A percentile compares a stretch with the other conserved stretches of the same genome.
These are phyloP conservation scores for Malassezia slooffiae DNA, from an alignment of 1,284 basidiomycete species.

Conservation along the genomic window DNA sequence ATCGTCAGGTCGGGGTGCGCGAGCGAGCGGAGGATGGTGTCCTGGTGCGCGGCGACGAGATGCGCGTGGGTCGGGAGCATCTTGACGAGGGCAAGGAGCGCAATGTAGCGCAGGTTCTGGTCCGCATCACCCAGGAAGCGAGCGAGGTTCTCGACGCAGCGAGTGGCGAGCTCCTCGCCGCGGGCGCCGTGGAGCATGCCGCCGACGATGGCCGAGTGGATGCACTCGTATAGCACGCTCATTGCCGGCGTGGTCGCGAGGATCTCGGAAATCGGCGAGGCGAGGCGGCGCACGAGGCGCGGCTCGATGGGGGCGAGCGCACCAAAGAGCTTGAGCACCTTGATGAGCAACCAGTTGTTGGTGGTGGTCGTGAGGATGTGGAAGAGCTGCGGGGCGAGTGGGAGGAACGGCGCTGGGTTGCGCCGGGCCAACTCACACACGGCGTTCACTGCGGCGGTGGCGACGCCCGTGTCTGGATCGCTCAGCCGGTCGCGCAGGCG, in stretches of 20 bases:
- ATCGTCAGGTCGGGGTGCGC: conserved; percentile 92
- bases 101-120: conserved; percentile 91
- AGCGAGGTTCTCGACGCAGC: conserved; percentile 86
- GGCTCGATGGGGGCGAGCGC: conserved; percentile 69
- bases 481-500: conserved; percentile 61
- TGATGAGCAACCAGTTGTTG: conserved; percentile 99
- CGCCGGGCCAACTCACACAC: conserved; percentile 72
- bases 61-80: conserved; percentile 86
- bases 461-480: conserved; percentile 56
- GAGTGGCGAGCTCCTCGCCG: conserved; percentile 62
- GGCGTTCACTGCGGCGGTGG: conserved; percentile 83
- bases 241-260: conserved; percentile 94
- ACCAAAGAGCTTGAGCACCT: conserved; percentile 68
- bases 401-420: conserved; percentile 32
- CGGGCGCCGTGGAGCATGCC: conserved; percentile 61
- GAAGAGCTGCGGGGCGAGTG: conserved; percentile 74
- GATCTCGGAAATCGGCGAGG: conserved; percentile 81
- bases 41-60: conserved; percentile 81
- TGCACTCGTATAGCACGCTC: conserved; percentile 91
- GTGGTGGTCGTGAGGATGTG: conserved; percentile 83
- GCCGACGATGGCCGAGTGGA: conserved; percentile 92
- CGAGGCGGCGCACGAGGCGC: conserved; percentile 81
- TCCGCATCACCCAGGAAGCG: conserved; percentile 82
- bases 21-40: conserved; percentile 76
- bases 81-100: conserved; percentile 84